These are phyloP conservation scores for Paecilomyces niveus DNA, from an alignment of 2,329 filamentous ascomycete species.

Conservation along the genomic window DNA sequence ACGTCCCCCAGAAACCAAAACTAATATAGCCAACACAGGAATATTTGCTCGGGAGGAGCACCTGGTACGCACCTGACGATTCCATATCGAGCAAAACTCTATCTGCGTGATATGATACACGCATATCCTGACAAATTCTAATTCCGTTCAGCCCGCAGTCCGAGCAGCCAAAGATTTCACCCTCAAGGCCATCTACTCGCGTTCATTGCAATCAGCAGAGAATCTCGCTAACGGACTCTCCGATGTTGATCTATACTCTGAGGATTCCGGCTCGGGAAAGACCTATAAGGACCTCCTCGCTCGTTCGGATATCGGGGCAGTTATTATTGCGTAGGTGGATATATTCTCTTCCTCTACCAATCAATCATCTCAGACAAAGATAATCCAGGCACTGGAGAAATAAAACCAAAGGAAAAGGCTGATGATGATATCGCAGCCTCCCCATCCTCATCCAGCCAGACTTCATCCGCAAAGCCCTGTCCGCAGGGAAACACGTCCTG, in stretches of 20 bases:
- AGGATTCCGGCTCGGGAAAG: conserved; percentile 42
- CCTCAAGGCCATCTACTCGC: conserved; percentile 54
- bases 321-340: conserved; percentile 43
- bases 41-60: conserved; percentile 54
- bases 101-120: background rate
- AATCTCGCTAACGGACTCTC: conserved; percentile 25
- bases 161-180: conserved; percentile 36
- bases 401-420: background rate
- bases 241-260: conserved; percentile 48
- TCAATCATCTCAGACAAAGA: background rate
- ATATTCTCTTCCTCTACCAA: background rate
- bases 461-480: conserved; percentile 43
- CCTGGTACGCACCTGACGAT: conserved; percentile 27
- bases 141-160: conserved; percentile 41
- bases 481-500: conserved; percentile 49
- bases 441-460: conserved; percentile 48
- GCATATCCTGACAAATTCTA: background rate
- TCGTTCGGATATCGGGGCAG: conserved; percentile 43
- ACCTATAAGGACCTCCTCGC: conserved; percentile 40
- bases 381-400: no score
- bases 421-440: conserved; percentile 26
- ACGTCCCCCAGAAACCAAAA: conserved; percentile 1
- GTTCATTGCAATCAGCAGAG: conserved; percentile 48
- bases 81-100: background rate
- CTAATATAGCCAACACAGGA: conserved; percentile 22